phyloP scores from a whole-genome alignment of 257 asterid species.

The Salvia hispanica region DNA sequence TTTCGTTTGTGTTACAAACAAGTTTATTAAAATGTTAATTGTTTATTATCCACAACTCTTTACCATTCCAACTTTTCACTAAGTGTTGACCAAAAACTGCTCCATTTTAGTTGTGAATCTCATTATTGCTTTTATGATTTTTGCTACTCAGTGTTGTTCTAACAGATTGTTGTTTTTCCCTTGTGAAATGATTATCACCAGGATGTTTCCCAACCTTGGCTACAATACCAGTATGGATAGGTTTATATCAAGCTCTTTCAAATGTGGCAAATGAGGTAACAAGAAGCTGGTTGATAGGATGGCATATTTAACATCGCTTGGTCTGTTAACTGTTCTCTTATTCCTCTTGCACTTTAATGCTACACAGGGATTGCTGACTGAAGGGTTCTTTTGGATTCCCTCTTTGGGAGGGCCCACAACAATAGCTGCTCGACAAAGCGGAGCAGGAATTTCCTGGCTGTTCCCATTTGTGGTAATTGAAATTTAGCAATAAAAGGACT shows the following conservation, averaged over 20 bases:
- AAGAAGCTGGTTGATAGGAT: conserved; percentile 30
- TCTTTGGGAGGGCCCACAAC: conserved; percentile 99
- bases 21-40: conserved; percentile 14
- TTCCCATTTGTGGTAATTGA: conserved; percentile 87
- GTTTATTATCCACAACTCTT: conserved; percentile 2
- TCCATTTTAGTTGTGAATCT: conserved; percentile 10
- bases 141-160: conserved; percentile 9
- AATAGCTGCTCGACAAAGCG: conserved; percentile 98
- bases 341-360: conserved; percentile 16
- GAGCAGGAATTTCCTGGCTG: conserved; percentile 96
- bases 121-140: conserved; percentile 23
- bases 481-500: neutral
- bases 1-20: neutral
- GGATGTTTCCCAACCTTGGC: conserved; percentile 99
- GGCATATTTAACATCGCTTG: conserved; percentile 16
- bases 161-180: conserved; percentile 16
- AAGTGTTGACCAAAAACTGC: conserved; percentile 15
- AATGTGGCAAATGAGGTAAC: conserved; percentile 97
- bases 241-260: conserved; percentile 97
- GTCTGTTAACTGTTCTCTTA: neutral
- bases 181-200: conserved; percentile 38
- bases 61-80: conserved; percentile 7
- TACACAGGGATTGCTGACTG: conserved; percentile 86
- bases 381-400: conserved; percentile 99
- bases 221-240: conserved; percentile 97